These are phyloP conservation scores for Heritiera fomes DNA, from an alignment of 345 rosid genomes.

Conservation along the genomic window DNA sequence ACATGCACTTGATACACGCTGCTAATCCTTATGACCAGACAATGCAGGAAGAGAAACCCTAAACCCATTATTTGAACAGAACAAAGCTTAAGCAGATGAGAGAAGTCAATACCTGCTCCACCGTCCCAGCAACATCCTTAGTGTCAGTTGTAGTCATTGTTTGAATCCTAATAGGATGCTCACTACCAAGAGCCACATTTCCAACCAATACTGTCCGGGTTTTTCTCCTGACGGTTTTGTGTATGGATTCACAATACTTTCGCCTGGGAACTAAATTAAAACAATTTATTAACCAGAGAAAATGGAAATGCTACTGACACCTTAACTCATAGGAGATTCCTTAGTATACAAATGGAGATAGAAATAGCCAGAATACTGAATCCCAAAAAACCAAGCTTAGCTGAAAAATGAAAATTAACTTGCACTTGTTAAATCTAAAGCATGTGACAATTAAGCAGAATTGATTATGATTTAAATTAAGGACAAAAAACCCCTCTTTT, in stretches of 20 bases:
- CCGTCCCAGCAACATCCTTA: conserved; percentile 86
- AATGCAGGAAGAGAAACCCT: neutral
- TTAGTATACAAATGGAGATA: neutral
- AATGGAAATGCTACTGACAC: neutral
- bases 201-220: conserved; percentile 95
- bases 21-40: neutral
- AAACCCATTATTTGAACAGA: conserved; percentile 3
- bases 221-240: conserved; percentile 89
- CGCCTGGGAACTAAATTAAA: conserved; percentile 79
- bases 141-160: conserved; percentile 97
- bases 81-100: conserved; percentile 4
- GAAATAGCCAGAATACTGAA: neutral
- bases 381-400: neutral
- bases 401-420: neutral
- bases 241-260: conserved; percentile 84
- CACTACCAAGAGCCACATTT: conserved; percentile 86
- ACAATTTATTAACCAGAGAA: conserved; percentile 19
- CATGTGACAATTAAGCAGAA: neutral
- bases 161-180: conserved; percentile 91
- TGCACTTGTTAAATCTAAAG: neutral
- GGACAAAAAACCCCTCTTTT: neutral
- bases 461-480: neutral
- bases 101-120: conserved; percentile 66
- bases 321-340: neutral
- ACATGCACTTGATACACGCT: neutral